Conservation (phyloP, 2,329 filamentous ascomycete genomes). For the Hypomyces perniciosus region DNA sequence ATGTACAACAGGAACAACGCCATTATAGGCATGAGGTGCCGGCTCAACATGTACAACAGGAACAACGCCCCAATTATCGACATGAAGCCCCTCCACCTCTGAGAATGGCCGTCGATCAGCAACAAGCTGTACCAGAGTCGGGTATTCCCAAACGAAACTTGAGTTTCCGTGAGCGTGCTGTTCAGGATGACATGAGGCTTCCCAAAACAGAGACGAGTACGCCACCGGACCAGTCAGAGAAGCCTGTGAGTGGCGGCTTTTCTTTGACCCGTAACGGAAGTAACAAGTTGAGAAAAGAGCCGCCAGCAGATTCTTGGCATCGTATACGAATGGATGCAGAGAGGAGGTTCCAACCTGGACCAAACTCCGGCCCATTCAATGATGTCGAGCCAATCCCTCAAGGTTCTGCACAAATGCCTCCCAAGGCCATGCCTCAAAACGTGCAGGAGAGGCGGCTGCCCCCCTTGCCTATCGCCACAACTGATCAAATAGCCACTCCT, state of each 20-base stretch:
- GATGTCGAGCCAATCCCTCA: conserved; percentile 2
- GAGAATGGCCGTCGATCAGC: conserved; percentile 8
- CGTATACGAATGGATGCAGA: conserved; percentile 38
- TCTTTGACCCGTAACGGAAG: conserved; percentile 44
- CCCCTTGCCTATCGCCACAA: conserved; percentile 16
- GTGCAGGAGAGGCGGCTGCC: conserved; percentile 29
- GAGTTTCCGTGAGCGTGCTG: conserved; percentile 56
- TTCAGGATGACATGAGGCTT: conserved; percentile 36
- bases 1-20: not conserved
- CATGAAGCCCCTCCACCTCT: conserved; percentile 1
- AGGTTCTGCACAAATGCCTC: conserved; percentile 6
- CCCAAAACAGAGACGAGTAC: conserved; percentile 23
- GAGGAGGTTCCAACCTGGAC: conserved; percentile 20
- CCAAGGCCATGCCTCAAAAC: conserved; percentile 14
- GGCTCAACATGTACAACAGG: conserved; percentile 3
- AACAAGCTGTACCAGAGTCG: conserved; percentile 19
- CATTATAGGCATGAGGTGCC: conserved; percentile 10
- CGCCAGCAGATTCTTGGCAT: conserved; percentile 46
- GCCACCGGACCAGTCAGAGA: conserved; percentile 24
- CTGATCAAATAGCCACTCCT: not conserved
- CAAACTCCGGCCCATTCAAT: not conserved
- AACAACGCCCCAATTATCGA: conserved; percentile 1
- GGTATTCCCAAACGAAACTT: conserved; percentile 47
- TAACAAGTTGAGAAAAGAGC: conserved; percentile 54
- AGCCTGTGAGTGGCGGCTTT: conserved; percentile 28